Conservation (phyloP, 1,139 yeast genomes). For the Saccharomycopsis crataegensis region DNA sequence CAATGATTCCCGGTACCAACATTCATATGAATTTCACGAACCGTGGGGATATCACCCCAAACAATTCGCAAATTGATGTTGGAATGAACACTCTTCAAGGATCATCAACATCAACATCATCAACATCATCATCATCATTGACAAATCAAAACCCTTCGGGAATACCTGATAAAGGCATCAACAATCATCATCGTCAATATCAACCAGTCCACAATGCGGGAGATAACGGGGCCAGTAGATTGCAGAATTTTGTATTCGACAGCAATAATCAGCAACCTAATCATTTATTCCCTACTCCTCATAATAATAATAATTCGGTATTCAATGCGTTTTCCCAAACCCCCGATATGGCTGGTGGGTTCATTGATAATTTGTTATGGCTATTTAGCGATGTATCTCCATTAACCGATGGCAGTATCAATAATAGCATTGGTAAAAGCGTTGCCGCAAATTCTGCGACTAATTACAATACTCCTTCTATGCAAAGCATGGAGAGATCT, state of each 20-base stretch:
- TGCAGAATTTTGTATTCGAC: not conserved
- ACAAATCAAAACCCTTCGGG: too few species aligned
- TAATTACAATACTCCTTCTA: not conserved
- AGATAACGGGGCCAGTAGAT: not conserved
- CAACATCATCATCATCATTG: not conserved
- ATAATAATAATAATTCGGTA: not conserved
- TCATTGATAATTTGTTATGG: constrained; percentile 18
- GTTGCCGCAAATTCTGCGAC: not conserved
- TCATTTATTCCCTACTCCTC: too few species aligned
- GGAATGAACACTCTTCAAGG: not conserved
- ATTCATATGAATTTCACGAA: too few species aligned
- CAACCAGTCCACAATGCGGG: too few species aligned
- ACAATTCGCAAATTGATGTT: too few species aligned
- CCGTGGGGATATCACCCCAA: too few species aligned
- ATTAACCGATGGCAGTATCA: not conserved
- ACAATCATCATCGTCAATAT: too few species aligned
- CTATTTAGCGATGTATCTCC: constrained; percentile 13
- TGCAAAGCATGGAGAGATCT: not conserved
- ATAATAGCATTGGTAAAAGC: not conserved
- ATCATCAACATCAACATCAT: not conserved
- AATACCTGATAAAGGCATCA: too few species aligned
- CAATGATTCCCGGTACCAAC: not conserved
- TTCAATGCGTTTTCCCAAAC: not conserved
- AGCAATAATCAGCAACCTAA: not conserved
- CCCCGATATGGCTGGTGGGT: constrained; percentile 13